Evolutionary conservation across 2,329 filamentous ascomycete genomes (phyloP), one percentile per base, ranked within the genome.

Genomic region (Cladosporium sp.): DNA sequence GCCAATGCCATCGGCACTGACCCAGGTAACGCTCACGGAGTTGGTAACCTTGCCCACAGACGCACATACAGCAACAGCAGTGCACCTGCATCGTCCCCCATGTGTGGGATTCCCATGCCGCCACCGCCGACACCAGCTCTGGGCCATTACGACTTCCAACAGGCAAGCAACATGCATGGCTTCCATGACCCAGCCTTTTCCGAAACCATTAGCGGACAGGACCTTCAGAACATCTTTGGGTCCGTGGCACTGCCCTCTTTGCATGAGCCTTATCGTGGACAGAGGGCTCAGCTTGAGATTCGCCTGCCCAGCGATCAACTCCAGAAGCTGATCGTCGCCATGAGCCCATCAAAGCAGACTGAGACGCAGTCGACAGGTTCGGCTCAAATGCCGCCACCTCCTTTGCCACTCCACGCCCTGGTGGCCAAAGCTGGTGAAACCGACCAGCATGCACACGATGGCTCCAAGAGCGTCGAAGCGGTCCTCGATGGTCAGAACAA

Each of bases 301-400:
- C 38, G 47, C 24, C 49, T 77, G 18, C 72, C 74, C 4, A 75
- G 70, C 62, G 73, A 75, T 36, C 74, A 75, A 65, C 52, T 76
- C 11, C 66, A 70, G 28, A 67, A 71, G 44, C 68, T 77, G 38
- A 69, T 74, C 44, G 59, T 67, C 14, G 73, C 71, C 24, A 66
- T 74, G 30, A 60, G 54, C n/a, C 32, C 47, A 5, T 28, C 26
- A 28, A 58, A 57, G 58, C 44, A 55, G 24, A 15, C 38, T 5
- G 47, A 59, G 34, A 26, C 47, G 7, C 52, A 51, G 36, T 49
- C 30, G 55, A 32, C 47, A 8, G n/a, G 14, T 18, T 38, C 32
- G 8, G 34, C 63, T 30, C 60, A 54, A 10, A 74, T 74, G 73
- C 71, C 69, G 3, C 72, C 74, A 18, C 73, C 73, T 41, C 73